A percentile compares a stretch with the other conserved stretches of the same genome.
phyloP scores from a whole-genome alignment of 371 early-diverging fungal species.

The Haplosporangium sp. region DNA sequence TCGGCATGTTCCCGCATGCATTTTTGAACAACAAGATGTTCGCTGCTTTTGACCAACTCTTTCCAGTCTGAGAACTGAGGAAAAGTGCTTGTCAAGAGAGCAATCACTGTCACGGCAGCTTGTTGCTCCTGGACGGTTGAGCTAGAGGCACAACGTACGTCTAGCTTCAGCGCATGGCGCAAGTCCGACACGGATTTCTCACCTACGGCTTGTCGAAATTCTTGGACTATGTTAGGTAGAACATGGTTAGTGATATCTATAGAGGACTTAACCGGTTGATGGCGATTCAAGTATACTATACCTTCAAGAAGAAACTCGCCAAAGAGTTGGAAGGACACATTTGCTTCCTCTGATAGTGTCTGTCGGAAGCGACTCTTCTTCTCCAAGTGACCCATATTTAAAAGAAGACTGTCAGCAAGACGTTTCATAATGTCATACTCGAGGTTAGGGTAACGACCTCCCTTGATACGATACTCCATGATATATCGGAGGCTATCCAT shows the following conservation, averaged over 20 bases:
- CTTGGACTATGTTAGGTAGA: slow-evolving; percentile 58
- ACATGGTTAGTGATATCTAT: neutral
- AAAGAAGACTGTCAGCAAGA: slow-evolving; percentile 85
- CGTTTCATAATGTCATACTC: slow-evolving; percentile 87
- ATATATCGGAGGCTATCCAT: slow-evolving; percentile 93
- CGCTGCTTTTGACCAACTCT: slow-evolving; percentile 85
- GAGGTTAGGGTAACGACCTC: slow-evolving; percentile 84
- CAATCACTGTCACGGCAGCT: slow-evolving; percentile 80
- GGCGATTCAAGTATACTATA: neutral
- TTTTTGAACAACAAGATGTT: slow-evolving; percentile 78
- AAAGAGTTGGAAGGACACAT: slow-evolving; percentile 89
- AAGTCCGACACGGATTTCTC: slow-evolving; percentile 82
- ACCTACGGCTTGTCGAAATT: slow-evolving; percentile 85
- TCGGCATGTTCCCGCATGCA: slow-evolving; percentile 65
- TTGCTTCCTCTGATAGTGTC: slow-evolving; percentile 80
- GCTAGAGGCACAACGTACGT: slow-evolving; percentile 83
- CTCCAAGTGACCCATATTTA: slow-evolving; percentile 77
- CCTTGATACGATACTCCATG: slow-evolving; percentile 92
- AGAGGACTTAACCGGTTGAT: too few species aligned
- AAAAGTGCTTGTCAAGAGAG: slow-evolving; percentile 69
- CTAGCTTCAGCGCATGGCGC: slow-evolving; percentile 80
- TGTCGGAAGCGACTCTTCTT: slow-evolving; percentile 72
- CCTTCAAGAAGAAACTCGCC: slow-evolving; percentile 95
- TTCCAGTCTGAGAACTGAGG: slow-evolving; percentile 89
- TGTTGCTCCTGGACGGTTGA: slow-evolving; percentile 77